A percentile compares a stretch with the other conserved stretches of the same genome.
Conservation (phyloP, 768 basidiomycete genomes). For the Termitomyces sp. region DNA sequence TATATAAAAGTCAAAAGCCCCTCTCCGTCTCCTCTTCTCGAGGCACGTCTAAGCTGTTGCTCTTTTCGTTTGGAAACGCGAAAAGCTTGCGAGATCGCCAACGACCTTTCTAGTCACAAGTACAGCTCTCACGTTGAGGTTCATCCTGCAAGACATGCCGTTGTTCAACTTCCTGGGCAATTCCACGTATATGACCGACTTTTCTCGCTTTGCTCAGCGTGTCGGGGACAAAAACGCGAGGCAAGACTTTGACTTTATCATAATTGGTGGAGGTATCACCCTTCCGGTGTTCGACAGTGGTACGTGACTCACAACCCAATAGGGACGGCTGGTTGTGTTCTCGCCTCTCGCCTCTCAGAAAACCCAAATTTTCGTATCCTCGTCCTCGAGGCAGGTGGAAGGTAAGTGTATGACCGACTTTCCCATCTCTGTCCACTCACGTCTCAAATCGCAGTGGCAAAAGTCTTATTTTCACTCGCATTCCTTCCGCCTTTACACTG, state of each 20-base stretch:
- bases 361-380: slow-evolving; percentile 52
- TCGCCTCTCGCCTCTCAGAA: slow-evolving; percentile 59
- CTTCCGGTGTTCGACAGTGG: background rate
- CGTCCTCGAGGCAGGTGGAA: slow-evolving; percentile 59
- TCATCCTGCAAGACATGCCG: background rate
- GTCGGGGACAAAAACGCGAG: slow-evolving; percentile 9
- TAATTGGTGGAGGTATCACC: slow-evolving; percentile 52
- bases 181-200: slow-evolving; percentile 23
- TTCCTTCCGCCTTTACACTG: slow-evolving; percentile 40
- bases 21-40: background rate
- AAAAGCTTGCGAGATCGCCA: background rate
- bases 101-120: background rate
- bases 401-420: slow-evolving; percentile 34
- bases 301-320: background rate
- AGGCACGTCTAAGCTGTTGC: background rate
- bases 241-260: slow-evolving; percentile 45
- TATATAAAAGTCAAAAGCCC: background rate
- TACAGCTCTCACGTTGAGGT: background rate
- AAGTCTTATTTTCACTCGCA: slow-evolving; percentile 37
- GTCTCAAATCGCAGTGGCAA: slow-evolving; percentile 36
- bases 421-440: background rate
- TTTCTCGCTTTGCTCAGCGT: slow-evolving; percentile 20
- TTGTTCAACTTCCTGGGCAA: slow-evolving; percentile 5
- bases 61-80: background rate
- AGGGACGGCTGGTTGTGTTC: slow-evolving; percentile 64